Evolutionary conservation across 352 stramenopile species (phyloP).

Genomic region (Phytophthora pini): DNA sequence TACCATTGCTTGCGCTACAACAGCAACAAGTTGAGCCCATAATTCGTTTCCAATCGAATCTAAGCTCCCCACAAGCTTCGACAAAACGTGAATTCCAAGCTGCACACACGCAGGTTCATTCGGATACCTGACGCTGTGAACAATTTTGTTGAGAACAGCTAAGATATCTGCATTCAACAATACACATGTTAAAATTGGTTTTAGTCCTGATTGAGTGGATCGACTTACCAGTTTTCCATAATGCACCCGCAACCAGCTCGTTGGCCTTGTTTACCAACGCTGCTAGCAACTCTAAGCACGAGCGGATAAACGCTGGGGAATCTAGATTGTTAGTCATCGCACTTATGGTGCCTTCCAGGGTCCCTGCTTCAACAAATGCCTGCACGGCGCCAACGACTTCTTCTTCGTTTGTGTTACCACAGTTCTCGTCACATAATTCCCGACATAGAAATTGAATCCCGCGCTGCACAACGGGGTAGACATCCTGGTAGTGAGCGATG

Average conservation of each 20-base stretch:
- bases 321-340: constrained; percentile 29
- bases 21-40: constrained; percentile 24
- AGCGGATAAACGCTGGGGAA: constrained; percentile 17
- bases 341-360: constrained; percentile 12
- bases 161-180: constrained; percentile 18
- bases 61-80: constrained; percentile 12
- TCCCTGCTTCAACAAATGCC: constrained; percentile 15
- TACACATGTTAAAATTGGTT: not conserved
- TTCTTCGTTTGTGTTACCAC: not conserved
- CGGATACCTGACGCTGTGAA: constrained; percentile 28
- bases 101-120: constrained; percentile 30
- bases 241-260: not conserved
- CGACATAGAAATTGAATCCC: constrained; percentile 34
- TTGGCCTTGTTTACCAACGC: constrained; percentile 9
- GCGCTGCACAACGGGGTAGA: constrained; percentile 36
- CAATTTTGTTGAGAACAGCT: constrained; percentile 25
- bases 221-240: constrained; percentile 23
- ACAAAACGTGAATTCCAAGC: constrained; percentile 20
- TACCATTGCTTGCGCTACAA: constrained; percentile 39
- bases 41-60: constrained; percentile 13
- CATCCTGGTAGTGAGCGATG: constrained; percentile 39
- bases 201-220: too few species aligned
- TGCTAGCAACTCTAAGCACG: constrained; percentile 26
- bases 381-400: constrained; percentile 11
- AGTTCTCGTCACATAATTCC: constrained; percentile 4